Conservation (phyloP, 2,329 filamentous ascomycete genomes). For the Pseudofabraea citricarpa region DNA sequence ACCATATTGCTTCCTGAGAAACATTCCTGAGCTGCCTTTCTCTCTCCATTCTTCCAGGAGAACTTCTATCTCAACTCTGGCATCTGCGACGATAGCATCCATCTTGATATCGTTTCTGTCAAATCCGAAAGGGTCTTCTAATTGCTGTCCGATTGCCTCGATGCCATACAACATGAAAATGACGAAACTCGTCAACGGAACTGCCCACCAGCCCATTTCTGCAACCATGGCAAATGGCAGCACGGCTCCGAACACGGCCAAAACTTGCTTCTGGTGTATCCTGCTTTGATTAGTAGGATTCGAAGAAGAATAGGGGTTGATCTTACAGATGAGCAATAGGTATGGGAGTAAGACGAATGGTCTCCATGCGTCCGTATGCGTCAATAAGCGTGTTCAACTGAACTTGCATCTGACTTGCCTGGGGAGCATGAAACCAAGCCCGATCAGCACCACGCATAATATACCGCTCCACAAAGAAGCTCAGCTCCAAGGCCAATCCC, state of each 20-base stretch:
- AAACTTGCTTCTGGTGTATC: slow-evolving; percentile 1
- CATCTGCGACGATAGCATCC: slow-evolving; percentile 1
- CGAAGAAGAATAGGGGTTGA: background rate
- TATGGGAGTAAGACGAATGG: background rate
- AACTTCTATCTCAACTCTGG: slow-evolving; percentile 1
- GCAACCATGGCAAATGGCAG: background rate
- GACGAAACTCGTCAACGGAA: background rate
- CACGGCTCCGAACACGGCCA: background rate
- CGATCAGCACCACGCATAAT: slow-evolving; percentile 1
- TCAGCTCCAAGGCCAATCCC: slow-evolving; percentile 1
- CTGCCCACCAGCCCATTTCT: slow-evolving; percentile 1
- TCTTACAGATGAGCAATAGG: background rate
- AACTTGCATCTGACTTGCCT: background rate
- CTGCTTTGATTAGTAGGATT: background rate
- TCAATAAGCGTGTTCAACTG: background rate
- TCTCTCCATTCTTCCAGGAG: background rate
- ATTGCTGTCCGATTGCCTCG: slow-evolving; percentile 1
- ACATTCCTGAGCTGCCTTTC: background rate
- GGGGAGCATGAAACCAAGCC: background rate
- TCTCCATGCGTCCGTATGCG: slow-evolving; percentile 1
- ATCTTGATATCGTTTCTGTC: slow-evolving; percentile 3
- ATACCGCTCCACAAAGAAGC: slow-evolving; percentile 1
- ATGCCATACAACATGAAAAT: slow-evolving; percentile 2
- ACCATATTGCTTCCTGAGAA: background rate
- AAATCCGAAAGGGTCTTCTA: slow-evolving; percentile 1